phyloP scores from a whole-genome alignment of 768 basidiomycete species.

The Harrya chromipes region DNA sequence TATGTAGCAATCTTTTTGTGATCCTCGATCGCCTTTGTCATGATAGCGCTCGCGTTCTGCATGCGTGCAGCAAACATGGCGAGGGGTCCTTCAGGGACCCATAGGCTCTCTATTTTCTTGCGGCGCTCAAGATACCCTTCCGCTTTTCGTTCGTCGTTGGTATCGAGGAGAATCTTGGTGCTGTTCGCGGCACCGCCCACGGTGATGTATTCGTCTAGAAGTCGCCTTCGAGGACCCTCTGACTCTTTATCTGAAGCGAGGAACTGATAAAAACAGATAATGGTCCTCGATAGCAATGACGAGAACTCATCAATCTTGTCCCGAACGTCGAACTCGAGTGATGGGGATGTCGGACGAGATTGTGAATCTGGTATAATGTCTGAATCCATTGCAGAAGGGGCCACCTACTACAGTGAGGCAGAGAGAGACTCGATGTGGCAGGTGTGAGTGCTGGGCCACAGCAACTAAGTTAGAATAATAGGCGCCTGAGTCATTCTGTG shows the following conservation, averaged over 20 bases:
- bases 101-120: constrained; percentile 18
- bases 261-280: constrained; percentile 27
- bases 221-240: constrained; percentile 17
- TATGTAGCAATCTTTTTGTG: constrained; percentile 15
- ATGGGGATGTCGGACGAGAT: not conserved
- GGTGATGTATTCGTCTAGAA: constrained; percentile 29
- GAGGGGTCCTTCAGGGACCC: constrained; percentile 16
- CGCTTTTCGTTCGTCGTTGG: constrained; percentile 19
- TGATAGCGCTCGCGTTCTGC: constrained; percentile 14
- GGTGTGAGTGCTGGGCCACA: constrained; percentile 1
- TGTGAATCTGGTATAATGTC: not conserved
- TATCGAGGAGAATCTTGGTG: constrained; percentile 23
- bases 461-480: constrained; percentile 2
- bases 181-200: constrained; percentile 26
- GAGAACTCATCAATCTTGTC: constrained; percentile 24
- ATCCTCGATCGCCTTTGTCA: constrained; percentile 21
- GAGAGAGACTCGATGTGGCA: not conserved
- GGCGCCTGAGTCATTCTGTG: not conserved
- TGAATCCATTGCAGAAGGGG: constrained; percentile 11
- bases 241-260: constrained; percentile 25
- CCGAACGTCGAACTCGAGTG: constrained; percentile 16
- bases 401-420: not conserved
- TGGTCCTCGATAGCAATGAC: constrained; percentile 18
- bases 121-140: constrained; percentile 22
- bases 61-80: constrained; percentile 21